Conservation (phyloP, 148 eudicot genomes). For the Vaccinium vitisidaea region DNA sequence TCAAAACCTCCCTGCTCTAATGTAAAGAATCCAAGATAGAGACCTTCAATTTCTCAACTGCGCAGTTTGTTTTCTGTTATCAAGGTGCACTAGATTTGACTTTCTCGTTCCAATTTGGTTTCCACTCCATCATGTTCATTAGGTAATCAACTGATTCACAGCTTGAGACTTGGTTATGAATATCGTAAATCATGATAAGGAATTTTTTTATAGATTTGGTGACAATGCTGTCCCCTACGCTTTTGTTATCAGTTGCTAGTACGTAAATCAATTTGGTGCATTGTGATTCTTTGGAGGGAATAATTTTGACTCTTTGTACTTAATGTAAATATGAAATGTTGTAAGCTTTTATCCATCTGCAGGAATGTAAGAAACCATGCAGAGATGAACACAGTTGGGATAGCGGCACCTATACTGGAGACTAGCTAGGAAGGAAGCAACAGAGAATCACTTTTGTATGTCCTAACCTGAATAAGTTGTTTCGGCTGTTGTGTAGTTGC, state of each 20-base stretch:
- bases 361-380: constrained; percentile 5
- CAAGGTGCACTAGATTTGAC: not conserved
- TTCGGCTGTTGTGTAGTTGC: not conserved
- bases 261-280: not conserved
- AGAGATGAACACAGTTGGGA: not conserved
- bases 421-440: constrained; percentile 12
- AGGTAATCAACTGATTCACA: not conserved
- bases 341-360: constrained; percentile 5
- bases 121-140: not conserved
- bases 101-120: not conserved
- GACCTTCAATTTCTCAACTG: not conserved
- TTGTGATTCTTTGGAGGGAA: not conserved
- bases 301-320: not conserved
- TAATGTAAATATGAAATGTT: not conserved
- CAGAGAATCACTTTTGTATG: not conserved
- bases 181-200: not conserved
- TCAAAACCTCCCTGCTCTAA: not conserved
- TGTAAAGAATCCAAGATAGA: not conserved
- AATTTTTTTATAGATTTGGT: not conserved
- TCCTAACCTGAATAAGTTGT: constrained; percentile 7
- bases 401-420: not conserved
- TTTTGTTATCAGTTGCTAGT: no score
- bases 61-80: not conserved
- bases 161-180: not conserved
- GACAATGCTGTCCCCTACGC: not conserved